phyloP scores from a whole-genome alignment of 2,329 filamentous ascomycete genomes.

The Fusarium sp. region DNA sequence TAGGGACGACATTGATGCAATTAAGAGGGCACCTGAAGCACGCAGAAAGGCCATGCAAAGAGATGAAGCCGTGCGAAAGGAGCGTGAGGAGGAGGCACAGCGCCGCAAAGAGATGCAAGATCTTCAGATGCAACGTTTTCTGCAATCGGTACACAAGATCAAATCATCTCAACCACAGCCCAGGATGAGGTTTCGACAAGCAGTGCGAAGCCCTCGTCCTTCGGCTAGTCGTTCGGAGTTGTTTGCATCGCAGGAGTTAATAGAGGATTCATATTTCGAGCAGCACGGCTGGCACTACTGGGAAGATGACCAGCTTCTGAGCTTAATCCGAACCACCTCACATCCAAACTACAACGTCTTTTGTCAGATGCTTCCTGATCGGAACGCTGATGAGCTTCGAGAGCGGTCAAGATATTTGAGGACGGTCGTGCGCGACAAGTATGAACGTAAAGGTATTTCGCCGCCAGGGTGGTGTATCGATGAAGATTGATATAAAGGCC shows the following conservation, averaged over 20 bases:
- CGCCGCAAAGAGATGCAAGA: constrained; percentile 1
- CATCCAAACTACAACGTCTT: constrained; percentile 27
- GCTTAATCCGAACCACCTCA: constrained; percentile 33
- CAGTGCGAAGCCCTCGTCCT: constrained; percentile 3
- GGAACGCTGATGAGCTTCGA: constrained; percentile 32
- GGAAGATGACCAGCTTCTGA: constrained; percentile 45
- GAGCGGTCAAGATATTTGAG: constrained; percentile 37
- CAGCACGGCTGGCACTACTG: constrained; percentile 41
- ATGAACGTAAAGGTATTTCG: constrained; percentile 10
- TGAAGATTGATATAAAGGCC: background rate
- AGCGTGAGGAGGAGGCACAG: constrained; percentile 4
- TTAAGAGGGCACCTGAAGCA: background rate
- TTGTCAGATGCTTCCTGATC: constrained; percentile 18
- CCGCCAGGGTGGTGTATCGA: constrained; percentile 45
- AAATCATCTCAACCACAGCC: background rate
- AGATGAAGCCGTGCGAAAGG: constrained; percentile 11
- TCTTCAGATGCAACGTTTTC: constrained; percentile 35
- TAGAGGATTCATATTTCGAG: constrained; percentile 30
- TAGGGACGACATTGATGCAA: constrained; percentile 2
- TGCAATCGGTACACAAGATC: constrained; percentile 28
- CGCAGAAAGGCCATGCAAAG: constrained; percentile 3
- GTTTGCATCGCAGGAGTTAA: background rate
- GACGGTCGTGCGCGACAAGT: constrained; percentile 33
- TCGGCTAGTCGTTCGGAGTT: background rate
- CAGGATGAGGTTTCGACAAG: background rate